Percentiles rank a stretch among this genome's conserved stretches.
phyloP scores from a whole-genome alignment of 352 stramenopile species.

The Globisporangium uncinulatum region DNA sequence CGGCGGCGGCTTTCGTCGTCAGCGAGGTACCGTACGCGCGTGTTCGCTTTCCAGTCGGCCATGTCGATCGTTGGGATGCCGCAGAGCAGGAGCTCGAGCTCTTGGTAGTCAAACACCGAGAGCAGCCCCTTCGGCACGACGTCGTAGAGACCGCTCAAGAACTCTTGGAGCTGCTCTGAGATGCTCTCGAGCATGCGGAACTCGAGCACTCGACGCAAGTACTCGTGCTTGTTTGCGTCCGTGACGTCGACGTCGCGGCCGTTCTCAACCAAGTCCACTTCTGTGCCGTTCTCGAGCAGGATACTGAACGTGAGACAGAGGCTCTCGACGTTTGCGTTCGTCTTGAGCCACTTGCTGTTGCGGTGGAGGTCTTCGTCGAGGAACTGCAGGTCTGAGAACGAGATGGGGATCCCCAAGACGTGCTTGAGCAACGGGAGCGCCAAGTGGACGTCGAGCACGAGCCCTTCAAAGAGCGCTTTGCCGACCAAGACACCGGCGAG shows the following conservation, averaged over 20 bases:
- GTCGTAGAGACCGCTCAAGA: constrained; percentile 72
- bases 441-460: constrained; percentile 57
- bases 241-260: constrained; percentile 91
- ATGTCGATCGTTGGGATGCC: constrained; percentile 68
- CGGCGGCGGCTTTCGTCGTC: constrained; percentile 30
- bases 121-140: constrained; percentile 60
- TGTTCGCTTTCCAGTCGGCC: constrained; percentile 52
- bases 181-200: constrained; percentile 77
- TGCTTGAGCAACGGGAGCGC: constrained; percentile 69
- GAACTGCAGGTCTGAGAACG: constrained; percentile 74
- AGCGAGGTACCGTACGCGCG: constrained; percentile 58
- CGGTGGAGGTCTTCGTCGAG: constrained; percentile 64
- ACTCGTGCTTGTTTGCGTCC: constrained; percentile 96
- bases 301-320: constrained; percentile 72
- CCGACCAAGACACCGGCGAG: constrained; percentile 57
- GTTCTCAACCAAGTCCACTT: constrained; percentile 89
- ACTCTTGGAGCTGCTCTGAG: constrained; percentile 48
- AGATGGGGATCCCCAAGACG: constrained; percentile 63
- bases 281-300: constrained; percentile 42
- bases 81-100: constrained; percentile 73
- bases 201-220: constrained; percentile 59
- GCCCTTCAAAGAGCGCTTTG: constrained; percentile 57
- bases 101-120: constrained; percentile 76
- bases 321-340: constrained; percentile 44
- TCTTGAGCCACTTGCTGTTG: constrained; percentile 61